Conservation (phyloP, 2,329 filamentous ascomycete genomes). For the Exophiala dermatitidis region DNA sequence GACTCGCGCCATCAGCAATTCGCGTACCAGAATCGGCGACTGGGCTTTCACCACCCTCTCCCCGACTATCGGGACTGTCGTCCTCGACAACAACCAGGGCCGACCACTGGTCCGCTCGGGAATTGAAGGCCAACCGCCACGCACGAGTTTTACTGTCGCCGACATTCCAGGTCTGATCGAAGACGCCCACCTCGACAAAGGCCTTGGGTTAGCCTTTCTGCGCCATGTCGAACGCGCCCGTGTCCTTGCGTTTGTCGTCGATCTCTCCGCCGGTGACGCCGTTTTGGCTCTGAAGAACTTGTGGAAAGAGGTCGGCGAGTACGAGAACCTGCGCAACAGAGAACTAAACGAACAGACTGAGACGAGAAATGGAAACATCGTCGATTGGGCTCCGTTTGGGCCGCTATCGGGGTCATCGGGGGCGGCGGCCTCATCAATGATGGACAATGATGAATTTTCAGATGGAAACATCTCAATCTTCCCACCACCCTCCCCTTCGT, state of each 20-base stretch:
- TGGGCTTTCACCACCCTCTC: constrained; percentile 97
- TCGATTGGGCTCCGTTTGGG: constrained; percentile 43
- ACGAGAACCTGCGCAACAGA: constrained; percentile 71
- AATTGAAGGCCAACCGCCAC: constrained; percentile 45
- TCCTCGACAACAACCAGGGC: constrained; percentile 79
- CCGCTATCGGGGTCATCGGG: neutral
- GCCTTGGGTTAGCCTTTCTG: constrained; percentile 83
- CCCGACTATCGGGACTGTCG: constrained; percentile 91
- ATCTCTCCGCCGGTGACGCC: constrained; percentile 72
- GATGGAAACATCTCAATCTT: constrained; percentile 22
- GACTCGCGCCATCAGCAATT: constrained; percentile 78
- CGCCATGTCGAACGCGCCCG: constrained; percentile 90
- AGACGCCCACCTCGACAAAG: constrained; percentile 84
- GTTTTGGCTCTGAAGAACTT: constrained; percentile 70
- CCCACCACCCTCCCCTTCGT: constrained; percentile 7
- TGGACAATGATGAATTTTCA: constrained; percentile 12
- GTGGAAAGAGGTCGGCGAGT: constrained; percentile 85
- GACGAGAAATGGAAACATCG: constrained; percentile 43
- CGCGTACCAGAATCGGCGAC: constrained; percentile 77
- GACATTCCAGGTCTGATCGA: constrained; percentile 93
- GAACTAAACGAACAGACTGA: constrained; percentile 59
- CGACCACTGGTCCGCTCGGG: constrained; percentile 52
- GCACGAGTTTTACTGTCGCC: constrained; percentile 83
- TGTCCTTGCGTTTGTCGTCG: constrained; percentile 88
- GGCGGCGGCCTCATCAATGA: neutral